Evolutionary conservation across 1,284 basidiomycete genomes (phyloP).

Genomic region (Boletellus deceptivus): DNA sequence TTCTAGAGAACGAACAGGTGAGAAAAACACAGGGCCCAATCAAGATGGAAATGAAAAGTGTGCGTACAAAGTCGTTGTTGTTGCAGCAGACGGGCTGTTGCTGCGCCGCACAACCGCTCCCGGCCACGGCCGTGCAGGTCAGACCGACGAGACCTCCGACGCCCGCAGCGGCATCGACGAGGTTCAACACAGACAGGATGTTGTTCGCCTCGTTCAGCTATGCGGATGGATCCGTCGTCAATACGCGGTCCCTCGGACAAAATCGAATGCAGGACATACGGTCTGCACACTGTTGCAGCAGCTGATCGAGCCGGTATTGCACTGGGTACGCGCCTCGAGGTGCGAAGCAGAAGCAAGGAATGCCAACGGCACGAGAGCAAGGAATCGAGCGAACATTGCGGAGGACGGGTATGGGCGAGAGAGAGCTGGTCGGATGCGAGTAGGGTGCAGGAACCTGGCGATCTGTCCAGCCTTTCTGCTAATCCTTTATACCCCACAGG

Average conservation of each 20-base stretch:
- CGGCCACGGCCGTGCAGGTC: constrained; percentile 5
- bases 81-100: constrained; percentile 17
- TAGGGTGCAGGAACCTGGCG: no score
- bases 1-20: constrained; percentile 6
- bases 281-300: constrained; percentile 11
- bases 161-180: not conserved
- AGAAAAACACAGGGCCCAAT: not conserved
- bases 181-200: not conserved
- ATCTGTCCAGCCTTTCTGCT: not conserved
- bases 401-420: not conserved
- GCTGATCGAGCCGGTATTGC: constrained; percentile 3
- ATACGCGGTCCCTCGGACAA: not conserved
- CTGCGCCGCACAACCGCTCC: not conserved
- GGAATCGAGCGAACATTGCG: not conserved
- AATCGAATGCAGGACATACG: not conserved
- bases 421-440: no score
- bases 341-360: constrained; percentile 11
- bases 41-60: not conserved
- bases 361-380: constrained; percentile 13
- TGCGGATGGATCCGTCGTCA: not conserved
- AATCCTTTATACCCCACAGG: constrained; percentile 11
- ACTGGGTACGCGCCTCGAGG: constrained; percentile 8
- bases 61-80: constrained; percentile 10
- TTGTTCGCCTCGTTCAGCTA: not conserved
- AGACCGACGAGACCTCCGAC: constrained; percentile 10